Conservation (phyloP, 2,329 filamentous ascomycete genomes). For the Ophiostoma angusticollis region DNA sequence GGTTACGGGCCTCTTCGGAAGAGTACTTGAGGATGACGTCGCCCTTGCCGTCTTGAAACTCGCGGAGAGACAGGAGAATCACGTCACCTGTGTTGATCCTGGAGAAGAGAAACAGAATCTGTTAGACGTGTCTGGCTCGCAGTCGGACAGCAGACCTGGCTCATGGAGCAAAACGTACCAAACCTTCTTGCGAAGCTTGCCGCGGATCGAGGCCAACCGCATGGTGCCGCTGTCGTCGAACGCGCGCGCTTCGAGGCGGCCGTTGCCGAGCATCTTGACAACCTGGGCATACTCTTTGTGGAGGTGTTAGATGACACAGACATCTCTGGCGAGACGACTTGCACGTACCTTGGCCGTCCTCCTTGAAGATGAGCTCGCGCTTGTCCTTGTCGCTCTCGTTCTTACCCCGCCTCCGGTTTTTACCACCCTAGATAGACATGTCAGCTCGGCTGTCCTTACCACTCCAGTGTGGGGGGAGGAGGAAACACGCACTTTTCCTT, state of each 20-base stretch:
- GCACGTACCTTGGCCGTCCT: conserved; percentile 64
- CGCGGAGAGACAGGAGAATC: conserved; percentile 66
- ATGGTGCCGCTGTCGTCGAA: conserved; percentile 89
- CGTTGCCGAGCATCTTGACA: conserved; percentile 47
- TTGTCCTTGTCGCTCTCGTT: conserved; percentile 99
- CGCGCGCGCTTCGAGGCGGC: conserved; percentile 68
- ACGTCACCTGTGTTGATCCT: conserved; percentile 76
- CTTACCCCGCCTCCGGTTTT: conserved; percentile 97
- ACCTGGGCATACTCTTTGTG: conserved; percentile 52
- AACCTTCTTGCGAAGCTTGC: conserved; percentile 98
- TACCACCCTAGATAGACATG: conserved; percentile 49
- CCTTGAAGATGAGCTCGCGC: conserved; percentile 96
- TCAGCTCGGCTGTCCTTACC: not conserved
- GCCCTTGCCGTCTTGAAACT: conserved; percentile 83
- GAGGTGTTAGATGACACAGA: conserved; percentile 11
- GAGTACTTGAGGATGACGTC: conserved; percentile 88
- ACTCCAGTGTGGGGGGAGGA: too few species aligned
- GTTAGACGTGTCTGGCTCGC: conserved; percentile 48
- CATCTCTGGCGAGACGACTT: not conserved
- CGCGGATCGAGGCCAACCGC: conserved; percentile 56
- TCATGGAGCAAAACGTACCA: conserved; percentile 51
- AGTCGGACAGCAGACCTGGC: not conserved
- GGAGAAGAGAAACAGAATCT: not conserved
- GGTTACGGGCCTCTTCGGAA: conserved; percentile 83
- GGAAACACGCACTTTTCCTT: conserved; percentile 65